phyloP scores from a whole-genome alignment of 768 basidiomycete genomes.

The Chiua virens region DNA sequence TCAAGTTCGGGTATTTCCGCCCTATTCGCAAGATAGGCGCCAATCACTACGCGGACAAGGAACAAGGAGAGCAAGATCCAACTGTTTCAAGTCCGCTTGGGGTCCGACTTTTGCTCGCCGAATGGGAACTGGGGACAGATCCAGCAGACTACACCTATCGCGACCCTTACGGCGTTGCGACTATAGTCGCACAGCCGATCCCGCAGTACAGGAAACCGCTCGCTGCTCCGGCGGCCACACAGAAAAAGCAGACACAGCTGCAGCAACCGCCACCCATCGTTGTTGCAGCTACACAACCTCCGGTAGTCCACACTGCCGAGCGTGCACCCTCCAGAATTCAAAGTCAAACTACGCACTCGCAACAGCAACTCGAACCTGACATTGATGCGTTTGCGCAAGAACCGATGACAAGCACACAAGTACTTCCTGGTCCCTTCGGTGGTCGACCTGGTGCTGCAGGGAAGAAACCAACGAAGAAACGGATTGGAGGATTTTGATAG shows the following conservation, averaged over 20 bases:
- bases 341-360: constrained; percentile 15
- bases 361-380: constrained; percentile 11
- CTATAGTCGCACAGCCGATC: constrained; percentile 16
- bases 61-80: constrained; percentile 13
- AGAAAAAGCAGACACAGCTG: constrained; percentile 20
- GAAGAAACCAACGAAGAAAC: constrained; percentile 62
- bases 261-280: constrained; percentile 44
- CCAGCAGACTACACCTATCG: constrained; percentile 49
- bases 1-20: constrained; percentile 62
- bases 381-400: constrained; percentile 39
- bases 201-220: constrained; percentile 13
- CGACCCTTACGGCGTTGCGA: constrained; percentile 51
- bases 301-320: constrained; percentile 8
- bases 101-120: constrained; percentile 61
- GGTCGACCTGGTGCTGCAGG: constrained; percentile 46
- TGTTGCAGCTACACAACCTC: constrained; percentile 25
- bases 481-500: constrained; percentile 71
- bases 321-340: not conserved
- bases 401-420: constrained; percentile 62
- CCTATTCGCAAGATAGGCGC: constrained; percentile 40
- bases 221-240: constrained; percentile 4
- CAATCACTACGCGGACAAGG: constrained; percentile 29
- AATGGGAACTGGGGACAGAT: constrained; percentile 62
- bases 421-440: constrained; percentile 69
- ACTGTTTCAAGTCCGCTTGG: constrained; percentile 45